Conservation (phyloP, 1,139 yeast species). For the Magnusiomyces paraingens region DNA sequence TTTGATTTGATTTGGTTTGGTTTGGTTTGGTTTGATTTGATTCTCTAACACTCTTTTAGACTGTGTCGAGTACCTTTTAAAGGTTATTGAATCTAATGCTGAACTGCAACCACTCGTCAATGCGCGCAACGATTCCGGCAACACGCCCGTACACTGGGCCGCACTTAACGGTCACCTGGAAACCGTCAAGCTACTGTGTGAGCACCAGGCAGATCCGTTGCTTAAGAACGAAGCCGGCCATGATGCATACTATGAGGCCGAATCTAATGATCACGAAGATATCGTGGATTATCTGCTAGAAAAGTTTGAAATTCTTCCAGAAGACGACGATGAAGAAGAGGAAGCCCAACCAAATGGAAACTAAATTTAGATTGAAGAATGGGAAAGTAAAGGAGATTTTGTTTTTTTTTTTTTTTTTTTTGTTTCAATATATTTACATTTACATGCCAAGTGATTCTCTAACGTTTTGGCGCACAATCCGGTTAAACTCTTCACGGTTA, state of each 20-base stretch:
- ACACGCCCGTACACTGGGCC: conserved; percentile 96
- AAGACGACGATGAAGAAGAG: conserved; percentile 38
- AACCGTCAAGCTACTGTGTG: conserved; percentile 63
- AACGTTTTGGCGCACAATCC: conserved; percentile 59
- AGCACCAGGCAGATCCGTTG: conserved; percentile 72
- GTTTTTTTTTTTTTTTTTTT: not conserved
- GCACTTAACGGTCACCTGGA: conserved; percentile 77
- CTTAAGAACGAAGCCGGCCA: conserved; percentile 66
- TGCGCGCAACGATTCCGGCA: conserved; percentile 68
- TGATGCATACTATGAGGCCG: conserved; percentile 87
- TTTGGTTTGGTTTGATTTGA: no score
- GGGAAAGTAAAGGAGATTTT: not conserved
- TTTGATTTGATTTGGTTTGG: no score
- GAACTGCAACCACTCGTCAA: conserved; percentile 41
- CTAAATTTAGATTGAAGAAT: not conserved
- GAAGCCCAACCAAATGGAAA: conserved; percentile 13
- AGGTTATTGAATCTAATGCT: conserved; percentile 35
- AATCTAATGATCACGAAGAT: conserved; percentile 46
- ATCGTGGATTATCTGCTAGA: conserved; percentile 56
- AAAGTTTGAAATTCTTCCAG: conserved; percentile 66
- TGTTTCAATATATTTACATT: conserved; percentile 31
- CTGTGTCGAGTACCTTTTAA: conserved; percentile 53
- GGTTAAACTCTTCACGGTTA: conserved; percentile 58
- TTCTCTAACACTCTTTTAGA: conserved; percentile 32
- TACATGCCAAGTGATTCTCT: conserved; percentile 50